phyloP scores from a whole-genome alignment of 1,284 basidiomycete species.

The Mixia osmundae region DNA sequence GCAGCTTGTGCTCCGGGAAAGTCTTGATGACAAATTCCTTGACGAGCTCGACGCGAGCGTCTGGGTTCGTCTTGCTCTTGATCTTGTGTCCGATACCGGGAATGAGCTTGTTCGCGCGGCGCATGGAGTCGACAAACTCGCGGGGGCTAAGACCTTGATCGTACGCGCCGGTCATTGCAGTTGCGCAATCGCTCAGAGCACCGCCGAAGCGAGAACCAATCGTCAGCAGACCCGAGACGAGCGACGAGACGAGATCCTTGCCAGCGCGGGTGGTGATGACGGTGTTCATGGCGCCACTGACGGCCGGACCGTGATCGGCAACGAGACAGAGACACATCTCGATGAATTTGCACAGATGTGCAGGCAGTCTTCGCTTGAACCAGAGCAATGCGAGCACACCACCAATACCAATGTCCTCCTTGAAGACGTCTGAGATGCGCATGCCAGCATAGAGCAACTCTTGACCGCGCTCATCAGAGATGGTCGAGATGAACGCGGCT shows the following conservation, averaged over 20 bases:
- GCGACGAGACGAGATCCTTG: constrained; percentile 92
- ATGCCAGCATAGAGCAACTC: constrained; percentile 97
- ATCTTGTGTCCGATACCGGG: constrained; percentile 99
- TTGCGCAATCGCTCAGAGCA: constrained; percentile 91
- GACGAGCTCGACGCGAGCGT: constrained; percentile 87
- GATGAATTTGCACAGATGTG: constrained; percentile 81
- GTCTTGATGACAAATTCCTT: constrained; percentile 90
- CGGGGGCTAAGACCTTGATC: constrained; percentile 81
- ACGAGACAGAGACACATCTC: constrained; percentile 99
- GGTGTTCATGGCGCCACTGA: constrained; percentile 88
- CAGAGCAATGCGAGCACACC: constrained; percentile 90
- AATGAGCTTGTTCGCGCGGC: constrained; percentile 90
- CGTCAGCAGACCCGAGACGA: constrained; percentile 86
- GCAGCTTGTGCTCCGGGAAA: constrained; percentile 52
- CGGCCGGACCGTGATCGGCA: constrained; percentile 52
- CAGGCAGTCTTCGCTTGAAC: constrained; percentile 78
- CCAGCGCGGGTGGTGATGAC: constrained; percentile 96
- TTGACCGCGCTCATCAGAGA: constrained; percentile 96
- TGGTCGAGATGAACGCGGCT: constrained; percentile 97
- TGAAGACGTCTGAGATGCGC: constrained; percentile 97
- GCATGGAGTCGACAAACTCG: constrained; percentile 89
- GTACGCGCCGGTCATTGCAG: constrained; percentile 78
- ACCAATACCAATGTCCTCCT: constrained; percentile 87
- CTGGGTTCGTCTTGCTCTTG: constrained; percentile 74
- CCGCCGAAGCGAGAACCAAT: constrained; percentile 97